A percentile compares a stretch with the other conserved stretches of the same genome.
These are phyloP conservation scores for Ramalina intermedia DNA, from an alignment of 495 filamentous ascomycete genomes.

Conservation along the genomic window DNA sequence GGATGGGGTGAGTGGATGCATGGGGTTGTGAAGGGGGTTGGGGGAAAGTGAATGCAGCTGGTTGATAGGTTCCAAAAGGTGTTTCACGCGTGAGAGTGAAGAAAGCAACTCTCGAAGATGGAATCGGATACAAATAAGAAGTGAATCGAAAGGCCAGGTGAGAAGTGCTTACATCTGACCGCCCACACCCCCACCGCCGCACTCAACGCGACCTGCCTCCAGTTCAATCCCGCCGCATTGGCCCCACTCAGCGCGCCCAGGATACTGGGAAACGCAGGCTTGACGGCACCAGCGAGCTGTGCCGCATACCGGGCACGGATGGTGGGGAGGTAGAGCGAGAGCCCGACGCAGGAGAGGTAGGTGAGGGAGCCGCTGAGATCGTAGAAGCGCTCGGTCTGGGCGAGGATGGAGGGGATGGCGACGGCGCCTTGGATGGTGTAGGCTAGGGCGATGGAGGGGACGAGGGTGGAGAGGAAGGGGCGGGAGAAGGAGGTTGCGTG, in stretches of 20 bases:
- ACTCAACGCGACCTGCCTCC: conserved; percentile 45
- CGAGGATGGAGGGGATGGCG: conserved; percentile 42
- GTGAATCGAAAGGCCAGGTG: no score
- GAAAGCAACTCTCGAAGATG: no score
- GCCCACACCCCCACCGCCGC: conserved; percentile 44
- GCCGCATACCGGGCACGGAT: conserved; percentile 34
- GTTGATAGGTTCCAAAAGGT: no score
- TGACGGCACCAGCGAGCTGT: conserved; percentile 19
- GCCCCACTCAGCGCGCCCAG: conserved; percentile 23
- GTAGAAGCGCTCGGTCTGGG: conserved; percentile 46
- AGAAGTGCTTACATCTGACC: conserved; percentile 29
- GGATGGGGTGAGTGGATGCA: neutral
- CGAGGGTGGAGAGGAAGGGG: conserved; percentile 43
- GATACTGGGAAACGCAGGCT: conserved; percentile 34
- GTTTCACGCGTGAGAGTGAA: no score
- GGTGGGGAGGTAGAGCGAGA: conserved; percentile 44
- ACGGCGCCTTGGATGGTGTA: conserved; percentile 26
- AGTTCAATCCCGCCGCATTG: conserved; percentile 31
- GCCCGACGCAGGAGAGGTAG: conserved; percentile 40
- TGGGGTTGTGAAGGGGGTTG: neutral
- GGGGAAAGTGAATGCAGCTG: neutral
- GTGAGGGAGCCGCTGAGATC: conserved; percentile 49
- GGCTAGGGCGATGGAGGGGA: conserved; percentile 40
- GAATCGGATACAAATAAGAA: no score
- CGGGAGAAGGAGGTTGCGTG: conserved; percentile 39